Evolutionary conservation across 192 early-diverging fungal genomes (phyloP), one percentile per base, ranked within the genome.

Genomic region (Podila minutissima): DNA sequence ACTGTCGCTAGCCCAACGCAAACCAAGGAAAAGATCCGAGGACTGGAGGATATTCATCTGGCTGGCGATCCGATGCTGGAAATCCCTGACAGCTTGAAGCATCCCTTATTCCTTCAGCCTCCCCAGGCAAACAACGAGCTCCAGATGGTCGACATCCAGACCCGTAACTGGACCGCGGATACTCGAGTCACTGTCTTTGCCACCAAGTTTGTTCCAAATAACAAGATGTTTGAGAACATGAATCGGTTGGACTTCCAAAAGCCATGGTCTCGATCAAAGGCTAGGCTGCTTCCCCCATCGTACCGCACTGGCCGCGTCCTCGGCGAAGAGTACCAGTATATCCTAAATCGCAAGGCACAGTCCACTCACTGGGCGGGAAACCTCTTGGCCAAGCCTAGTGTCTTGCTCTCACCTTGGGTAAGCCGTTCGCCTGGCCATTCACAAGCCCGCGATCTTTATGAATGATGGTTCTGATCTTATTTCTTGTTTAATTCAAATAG

Each of bases 251-350:
- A 69, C 2, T 37, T 32, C 29, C 29, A 41, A 26, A 29, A 5
- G 8, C 66, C 62, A 0, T 69, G 67, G 77, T 4, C n/a, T 12
- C 67, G 29, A 55, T 6, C 6, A 9, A 67, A 73, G 22, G 67
- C 57, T 2, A 57, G 69, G 24, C 38, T 38, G 26, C 67, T 41
- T 4, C 2, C 24, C 31, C 65, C 67, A 0, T 29, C 62, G 0
- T 81, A 58, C n/a, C 26, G 83, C 5, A 74, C 71, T 24, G 82
- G 83, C 5, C 62, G 83, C 20, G 68, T 74, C 13, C 37, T 88
- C 4, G 78, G 87, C 11, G 87, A 88, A 35, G 87, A 88, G 33
- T 82, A 88, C 51, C 85, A 88, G 48, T 88, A 88, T 59, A 84
- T 88, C 8, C n/a, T 88, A 61, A 84, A 88, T 22, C 74, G 87